Percentiles rank a stretch among this genome's conserved stretches.
Conservation (phyloP, 345 rosid species). For the Populus alba region DNA sequence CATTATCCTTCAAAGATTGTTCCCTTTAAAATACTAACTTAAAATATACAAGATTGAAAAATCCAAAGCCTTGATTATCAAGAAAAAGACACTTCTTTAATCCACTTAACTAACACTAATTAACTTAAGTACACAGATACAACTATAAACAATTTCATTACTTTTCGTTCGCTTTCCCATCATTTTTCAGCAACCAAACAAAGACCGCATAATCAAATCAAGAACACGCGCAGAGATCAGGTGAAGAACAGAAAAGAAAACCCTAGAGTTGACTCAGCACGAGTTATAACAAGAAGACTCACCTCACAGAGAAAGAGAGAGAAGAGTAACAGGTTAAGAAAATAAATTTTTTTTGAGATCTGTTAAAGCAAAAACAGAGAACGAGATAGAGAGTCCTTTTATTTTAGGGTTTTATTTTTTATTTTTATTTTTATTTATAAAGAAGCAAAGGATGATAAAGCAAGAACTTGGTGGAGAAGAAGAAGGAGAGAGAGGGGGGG, state of each 20-base stretch:
- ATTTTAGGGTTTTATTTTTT: slow-evolving; percentile 12
- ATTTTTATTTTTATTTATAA: not conserved
- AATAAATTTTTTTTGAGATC: slow-evolving; percentile 26
- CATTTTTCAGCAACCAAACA: not conserved
- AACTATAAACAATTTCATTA: not conserved
- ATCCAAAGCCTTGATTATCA: not conserved
- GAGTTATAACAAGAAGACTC: slow-evolving; percentile 24
- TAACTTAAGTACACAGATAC: not conserved
- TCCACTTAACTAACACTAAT: not conserved
- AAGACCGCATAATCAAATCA: not conserved
- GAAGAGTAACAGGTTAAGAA: not conserved
- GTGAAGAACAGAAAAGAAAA: slow-evolving; percentile 1
- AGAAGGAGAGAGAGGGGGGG: not conserved
- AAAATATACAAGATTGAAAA: not conserved
- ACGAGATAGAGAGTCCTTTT: not conserved
- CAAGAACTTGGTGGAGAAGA: slow-evolving; percentile 22
- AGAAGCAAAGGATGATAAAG: slow-evolving; percentile 5
- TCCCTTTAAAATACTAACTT: not conserved
- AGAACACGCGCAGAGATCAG: not conserved
- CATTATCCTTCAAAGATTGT: not conserved
- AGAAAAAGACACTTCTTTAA: not conserved
- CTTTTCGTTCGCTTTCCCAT: not conserved
- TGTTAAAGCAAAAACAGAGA: slow-evolving; percentile 6
- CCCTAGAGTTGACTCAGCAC: slow-evolving; percentile 42
- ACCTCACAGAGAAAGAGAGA: slow-evolving; percentile 24